Evolutionary conservation across 352 stramenopile genomes (phyloP), one percentile per base, ranked within the genome.

Genomic region (Phytophthora sp.): DNA sequence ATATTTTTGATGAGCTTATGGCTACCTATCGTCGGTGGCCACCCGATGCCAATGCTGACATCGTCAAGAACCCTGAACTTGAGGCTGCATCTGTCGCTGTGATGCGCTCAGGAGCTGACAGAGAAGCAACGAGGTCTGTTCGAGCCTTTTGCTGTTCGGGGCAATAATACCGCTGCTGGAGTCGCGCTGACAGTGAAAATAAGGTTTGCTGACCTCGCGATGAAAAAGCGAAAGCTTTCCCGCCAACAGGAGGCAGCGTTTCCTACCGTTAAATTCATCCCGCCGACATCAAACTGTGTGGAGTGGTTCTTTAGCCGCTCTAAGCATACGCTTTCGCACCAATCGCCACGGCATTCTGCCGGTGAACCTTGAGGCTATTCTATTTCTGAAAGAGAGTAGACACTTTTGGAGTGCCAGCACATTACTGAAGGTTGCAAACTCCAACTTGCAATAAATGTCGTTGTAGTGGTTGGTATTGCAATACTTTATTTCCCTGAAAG

Each of bases 1-100:
- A 59, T 23, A 36, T 59, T 23, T 59, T 56, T 21, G 52, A 59
- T 18, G 52, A 33, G 15, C 26, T 9, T 4, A 33, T 33, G 4
- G 29, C 29, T 59, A 59, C 36, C 52, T 38, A 38, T 12, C 52
- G n/a, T 46, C 15, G 12, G 23, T 0, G 27, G 29, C 36, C 23
- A 59, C 18, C 33, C 44, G 52, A 11, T 11, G 13, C 52, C 13
- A 36, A 49, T 26, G 52, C 52, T 2, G 15, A 38, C 33, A 21
- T 59, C 16, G 36, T 51, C 21, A 26, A 49, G 23, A 27, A 42
- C 21, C 35, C 24, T 7, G 16, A 15, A 11, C 50, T 59, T n/a
- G 36, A 59, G 15, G 24, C 23, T 20, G 52, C 52, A 21, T 59
- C 36, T 13, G 24, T 31, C n/a, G 15, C 24, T 24, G 52, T 27